A percentile compares a stretch with the other conserved stretches of the same genome.
These are phyloP conservation scores for Tolypocladium pustulatum DNA, from an alignment of 2,329 filamentous ascomycete genomes.

Conservation along the genomic window DNA sequence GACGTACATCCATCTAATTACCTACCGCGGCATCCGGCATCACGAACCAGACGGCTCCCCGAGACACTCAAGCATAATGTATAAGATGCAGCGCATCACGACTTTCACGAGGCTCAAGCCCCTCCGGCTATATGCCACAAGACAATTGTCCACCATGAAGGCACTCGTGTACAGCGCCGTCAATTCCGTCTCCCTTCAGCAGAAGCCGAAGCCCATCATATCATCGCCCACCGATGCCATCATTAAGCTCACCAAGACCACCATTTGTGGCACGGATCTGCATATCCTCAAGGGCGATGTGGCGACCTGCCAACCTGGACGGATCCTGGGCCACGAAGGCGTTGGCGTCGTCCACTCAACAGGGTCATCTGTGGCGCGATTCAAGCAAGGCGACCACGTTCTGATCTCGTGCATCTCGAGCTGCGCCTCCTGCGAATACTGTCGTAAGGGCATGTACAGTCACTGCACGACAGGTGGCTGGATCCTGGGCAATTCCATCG, in stretches of 20 bases:
- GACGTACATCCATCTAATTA: background rate
- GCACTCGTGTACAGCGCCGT: conserved; percentile 31
- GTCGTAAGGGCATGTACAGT: conserved; percentile 37
- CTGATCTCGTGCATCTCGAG: conserved; percentile 40
- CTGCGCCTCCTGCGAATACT: conserved; percentile 41
- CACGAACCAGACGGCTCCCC: background rate
- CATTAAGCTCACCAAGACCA: conserved; percentile 34
- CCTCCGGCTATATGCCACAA: background rate
- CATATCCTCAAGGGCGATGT: conserved; percentile 47
- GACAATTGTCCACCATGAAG: conserved; percentile 24
- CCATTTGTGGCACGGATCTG: conserved; percentile 44
- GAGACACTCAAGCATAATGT: background rate
- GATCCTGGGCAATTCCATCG: conserved; percentile 40
- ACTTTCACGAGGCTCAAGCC: background rate
- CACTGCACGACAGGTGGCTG: conserved; percentile 44
- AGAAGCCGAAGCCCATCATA: conserved; percentile 31
- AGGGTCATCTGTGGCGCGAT: conserved; percentile 32
- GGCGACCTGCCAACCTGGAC: conserved; percentile 31
- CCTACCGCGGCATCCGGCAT: no score
- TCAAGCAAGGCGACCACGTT: conserved; percentile 39
- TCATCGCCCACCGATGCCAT: conserved; percentile 34
- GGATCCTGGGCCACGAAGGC: conserved; percentile 42
- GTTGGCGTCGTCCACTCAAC: conserved; percentile 35
- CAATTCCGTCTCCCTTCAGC: conserved; percentile 24
- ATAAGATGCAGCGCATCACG: background rate